Percentiles rank a stretch among this genome's conserved stretches.
phyloP scores from a whole-genome alignment of 345 rosid genomes.

The Syzygium aromaticum region DNA sequence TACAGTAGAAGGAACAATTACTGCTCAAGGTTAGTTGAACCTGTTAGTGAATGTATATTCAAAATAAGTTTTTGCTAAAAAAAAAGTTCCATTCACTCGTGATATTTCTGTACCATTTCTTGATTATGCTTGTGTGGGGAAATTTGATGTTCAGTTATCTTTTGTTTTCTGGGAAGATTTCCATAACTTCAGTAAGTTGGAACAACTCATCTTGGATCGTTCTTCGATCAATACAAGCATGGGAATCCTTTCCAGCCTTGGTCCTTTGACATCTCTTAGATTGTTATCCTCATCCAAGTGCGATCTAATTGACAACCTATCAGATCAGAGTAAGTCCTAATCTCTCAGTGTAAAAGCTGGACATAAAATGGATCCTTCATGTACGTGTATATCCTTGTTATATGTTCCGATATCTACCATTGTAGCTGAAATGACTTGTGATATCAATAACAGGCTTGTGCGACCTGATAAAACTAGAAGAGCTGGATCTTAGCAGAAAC shows the following conservation, averaged over 20 bases:
- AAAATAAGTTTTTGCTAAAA: too few species aligned
- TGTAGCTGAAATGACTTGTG: neutral
- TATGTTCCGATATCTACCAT: neutral
- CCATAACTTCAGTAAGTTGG: neutral
- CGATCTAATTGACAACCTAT: neutral
- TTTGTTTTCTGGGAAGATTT: neutral
- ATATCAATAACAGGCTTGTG: neutral
- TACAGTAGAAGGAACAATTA: neutral
- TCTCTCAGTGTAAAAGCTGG: fast-evolving
- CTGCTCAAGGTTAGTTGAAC: neutral
- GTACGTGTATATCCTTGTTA: neutral
- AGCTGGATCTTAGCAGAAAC: neutral
- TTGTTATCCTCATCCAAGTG: neutral
- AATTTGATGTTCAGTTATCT: neutral
- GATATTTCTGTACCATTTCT: neutral
- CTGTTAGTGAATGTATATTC: fast-evolving
- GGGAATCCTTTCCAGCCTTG: neutral
- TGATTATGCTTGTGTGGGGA: neutral
- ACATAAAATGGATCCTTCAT: too few species aligned
- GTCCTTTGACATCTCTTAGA: neutral
- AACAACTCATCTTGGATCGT: neutral
- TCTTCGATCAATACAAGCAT: neutral
- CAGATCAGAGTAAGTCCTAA: neutral
- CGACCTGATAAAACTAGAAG: neutral
- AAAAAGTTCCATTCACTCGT: neutral